A percentile compares a stretch with the other conserved stretches of the same genome.
Evolutionary conservation across 164 flowering plant species (phyloP).

Genomic region (Sextonia rubra): DNA sequence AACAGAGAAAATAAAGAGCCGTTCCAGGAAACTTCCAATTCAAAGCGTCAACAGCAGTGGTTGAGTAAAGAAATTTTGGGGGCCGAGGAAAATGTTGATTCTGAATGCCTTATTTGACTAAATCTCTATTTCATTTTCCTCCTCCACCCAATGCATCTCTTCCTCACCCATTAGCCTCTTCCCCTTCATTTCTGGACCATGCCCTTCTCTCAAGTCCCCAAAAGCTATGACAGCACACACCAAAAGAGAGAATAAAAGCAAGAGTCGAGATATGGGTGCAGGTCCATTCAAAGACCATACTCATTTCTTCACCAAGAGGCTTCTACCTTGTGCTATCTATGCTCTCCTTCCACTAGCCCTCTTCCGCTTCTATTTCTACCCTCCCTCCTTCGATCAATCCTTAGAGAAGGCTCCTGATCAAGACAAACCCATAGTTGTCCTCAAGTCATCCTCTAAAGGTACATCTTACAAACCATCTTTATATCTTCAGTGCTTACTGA

Average conservation of each 20-base stretch:
- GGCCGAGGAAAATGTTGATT: background rate
- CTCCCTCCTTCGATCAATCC: constrained; percentile 17
- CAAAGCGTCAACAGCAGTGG: no score
- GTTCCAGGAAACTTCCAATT: no score
- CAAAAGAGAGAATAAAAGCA: background rate
- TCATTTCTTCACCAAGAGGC: constrained; percentile 31
- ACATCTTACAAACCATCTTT: background rate
- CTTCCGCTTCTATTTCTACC: constrained; percentile 46
- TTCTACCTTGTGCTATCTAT: constrained; percentile 44
- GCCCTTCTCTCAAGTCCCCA: background rate
- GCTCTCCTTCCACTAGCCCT: constrained; percentile 45
- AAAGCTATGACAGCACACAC: no score
- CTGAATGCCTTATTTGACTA: background rate
- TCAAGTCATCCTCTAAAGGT: background rate
- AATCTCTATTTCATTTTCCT: background rate
- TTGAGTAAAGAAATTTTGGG: background rate
- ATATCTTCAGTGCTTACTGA: no score
- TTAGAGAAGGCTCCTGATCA: background rate
- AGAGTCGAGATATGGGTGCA: constrained; percentile 27
- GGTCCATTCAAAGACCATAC: constrained; percentile 36
- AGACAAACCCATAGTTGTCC: background rate
- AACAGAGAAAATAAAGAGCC: no score
- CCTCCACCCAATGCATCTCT: constrained; percentile 1
- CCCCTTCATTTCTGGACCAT: background rate
- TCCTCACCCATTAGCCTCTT: background rate